Evolutionary conservation across 1,284 basidiomycete genomes (phyloP).

Genomic region (Schizophyllum commune): DNA sequence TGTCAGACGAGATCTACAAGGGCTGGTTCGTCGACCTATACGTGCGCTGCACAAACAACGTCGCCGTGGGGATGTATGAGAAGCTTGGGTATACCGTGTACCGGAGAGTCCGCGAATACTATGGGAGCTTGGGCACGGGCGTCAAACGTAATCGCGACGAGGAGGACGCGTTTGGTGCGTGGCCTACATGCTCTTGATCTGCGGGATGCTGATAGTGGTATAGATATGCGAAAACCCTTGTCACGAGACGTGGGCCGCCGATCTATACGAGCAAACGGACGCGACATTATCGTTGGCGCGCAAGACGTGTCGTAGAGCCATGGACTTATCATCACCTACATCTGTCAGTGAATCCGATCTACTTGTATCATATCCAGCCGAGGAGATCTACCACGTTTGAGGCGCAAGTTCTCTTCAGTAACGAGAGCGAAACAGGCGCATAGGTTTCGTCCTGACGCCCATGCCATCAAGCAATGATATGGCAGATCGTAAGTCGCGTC

Average conservation of each 20-base stretch:
- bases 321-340: background rate
- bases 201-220: background rate
- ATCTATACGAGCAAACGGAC: conserved; percentile 62
- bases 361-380: background rate
- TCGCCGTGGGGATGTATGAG: conserved; percentile 83
- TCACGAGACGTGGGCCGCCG: conserved; percentile 55
- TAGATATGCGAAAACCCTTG: conserved; percentile 86
- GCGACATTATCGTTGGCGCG: conserved; percentile 67
- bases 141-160: conserved; percentile 69
- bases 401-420: background rate
- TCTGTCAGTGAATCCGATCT: background rate
- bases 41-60: conserved; percentile 73
- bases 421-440: background rate
- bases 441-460: background rate
- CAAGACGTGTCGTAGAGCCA: conserved; percentile 44
- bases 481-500: background rate
- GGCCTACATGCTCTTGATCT: background rate
- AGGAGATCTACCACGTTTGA: background rate
- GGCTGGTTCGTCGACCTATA: conserved; percentile 89
- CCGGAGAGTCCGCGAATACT: conserved; percentile 79
- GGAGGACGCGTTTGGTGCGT: conserved; percentile 86
- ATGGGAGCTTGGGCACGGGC: conserved; percentile 60
- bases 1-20: conserved; percentile 69
- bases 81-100: conserved; percentile 83
- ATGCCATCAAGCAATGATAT: background rate